Evolutionary conservation across 495 filamentous ascomycete genomes (phyloP).

Genomic region (Umbilicaria muhlenbergii): DNA sequence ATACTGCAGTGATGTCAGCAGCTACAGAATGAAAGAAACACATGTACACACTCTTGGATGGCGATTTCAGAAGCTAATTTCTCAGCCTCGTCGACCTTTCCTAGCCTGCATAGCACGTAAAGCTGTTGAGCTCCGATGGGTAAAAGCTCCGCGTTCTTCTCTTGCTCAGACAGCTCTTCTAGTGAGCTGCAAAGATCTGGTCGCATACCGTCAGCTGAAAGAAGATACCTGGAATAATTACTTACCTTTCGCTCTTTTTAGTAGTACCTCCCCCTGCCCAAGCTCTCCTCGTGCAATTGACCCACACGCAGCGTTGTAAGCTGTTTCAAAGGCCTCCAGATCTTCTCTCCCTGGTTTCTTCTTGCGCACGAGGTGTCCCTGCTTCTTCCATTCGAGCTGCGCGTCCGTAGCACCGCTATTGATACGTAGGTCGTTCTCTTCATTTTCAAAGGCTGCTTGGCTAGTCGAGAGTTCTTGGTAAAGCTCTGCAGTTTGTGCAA

Average conservation of each 20-base stretch:
- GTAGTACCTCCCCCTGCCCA: slow-evolving; percentile 53
- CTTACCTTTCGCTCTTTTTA: slow-evolving; percentile 65
- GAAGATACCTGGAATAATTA: not conserved
- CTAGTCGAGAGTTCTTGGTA: slow-evolving; percentile 47
- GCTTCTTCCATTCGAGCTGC: slow-evolving; percentile 72
- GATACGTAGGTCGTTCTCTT: slow-evolving; percentile 76
- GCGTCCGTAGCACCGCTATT: slow-evolving; percentile 68
- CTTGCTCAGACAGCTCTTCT: slow-evolving; percentile 70
- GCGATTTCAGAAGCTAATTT: slow-evolving; percentile 47
- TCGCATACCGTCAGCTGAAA: slow-evolving; percentile 7
- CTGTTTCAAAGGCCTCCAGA: slow-evolving; percentile 80
- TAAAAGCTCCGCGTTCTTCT: slow-evolving; percentile 66
- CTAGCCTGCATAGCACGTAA: slow-evolving; percentile 59
- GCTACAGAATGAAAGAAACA: slow-evolving; percentile 1
- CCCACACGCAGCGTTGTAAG: slow-evolving; percentile 83
- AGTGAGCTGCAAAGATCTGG: slow-evolving; percentile 66
- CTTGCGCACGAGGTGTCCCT: slow-evolving; percentile 31
- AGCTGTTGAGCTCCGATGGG: slow-evolving; percentile 80
- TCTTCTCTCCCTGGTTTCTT: slow-evolving; percentile 56
- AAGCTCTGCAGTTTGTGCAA: slow-evolving; percentile 49
- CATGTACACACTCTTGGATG: slow-evolving; percentile 38
- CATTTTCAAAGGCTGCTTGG: slow-evolving; percentile 34
- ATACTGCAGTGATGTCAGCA: slow-evolving; percentile 37
- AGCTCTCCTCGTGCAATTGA: slow-evolving; percentile 71
- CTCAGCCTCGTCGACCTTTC: slow-evolving; percentile 58